These are phyloP conservation scores for Cutaneotrichosporon sp. DNA, from an alignment of 1,284 basidiomycete species.

Conservation along the genomic window DNA sequence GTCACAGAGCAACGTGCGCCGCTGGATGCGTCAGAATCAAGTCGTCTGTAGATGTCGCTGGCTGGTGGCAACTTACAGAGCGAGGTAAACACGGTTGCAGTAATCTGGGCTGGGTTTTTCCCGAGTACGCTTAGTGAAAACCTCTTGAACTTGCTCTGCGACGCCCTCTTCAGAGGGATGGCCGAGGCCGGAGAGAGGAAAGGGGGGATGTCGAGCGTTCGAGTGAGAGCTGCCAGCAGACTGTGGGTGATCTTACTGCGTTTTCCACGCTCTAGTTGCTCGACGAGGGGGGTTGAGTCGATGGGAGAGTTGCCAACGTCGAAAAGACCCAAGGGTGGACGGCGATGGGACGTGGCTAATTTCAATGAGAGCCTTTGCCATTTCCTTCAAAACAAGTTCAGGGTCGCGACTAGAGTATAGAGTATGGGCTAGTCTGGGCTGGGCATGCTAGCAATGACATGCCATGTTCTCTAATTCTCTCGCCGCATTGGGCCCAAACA, in stretches of 20 bases:
- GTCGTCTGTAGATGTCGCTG: not conserved
- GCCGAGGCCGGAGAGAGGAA: conserved; percentile 4
- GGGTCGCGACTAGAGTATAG: too few species aligned
- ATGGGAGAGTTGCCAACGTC: conserved; percentile 1
- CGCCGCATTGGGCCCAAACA: too few species aligned
- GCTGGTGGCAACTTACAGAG: conserved; percentile 7
- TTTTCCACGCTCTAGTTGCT: conserved; percentile 6
- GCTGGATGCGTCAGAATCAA: conserved; percentile 8
- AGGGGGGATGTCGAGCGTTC: conserved; percentile 2
- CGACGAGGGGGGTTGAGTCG: not conserved
- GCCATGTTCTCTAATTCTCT: too few species aligned
- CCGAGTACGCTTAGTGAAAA: conserved; percentile 6
- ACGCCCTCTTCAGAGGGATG: conserved; percentile 1
- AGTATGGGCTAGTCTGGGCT: too few species aligned
- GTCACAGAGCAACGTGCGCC: conserved; percentile 11
- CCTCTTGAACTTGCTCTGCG: conserved; percentile 5
- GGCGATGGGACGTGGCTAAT: too few species aligned
- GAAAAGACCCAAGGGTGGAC: not conserved
- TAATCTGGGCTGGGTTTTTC: not conserved
- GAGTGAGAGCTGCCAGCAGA: not conserved
- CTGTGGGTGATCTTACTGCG: not conserved
- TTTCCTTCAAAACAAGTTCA: too few species aligned
- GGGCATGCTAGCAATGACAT: too few species aligned
- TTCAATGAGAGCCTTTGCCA: not conserved
- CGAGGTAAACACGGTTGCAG: conserved; percentile 7